Evolutionary conservation across 2,329 filamentous ascomycete genomes (phyloP).

Genomic region (Calonectria leucothoes): DNA sequence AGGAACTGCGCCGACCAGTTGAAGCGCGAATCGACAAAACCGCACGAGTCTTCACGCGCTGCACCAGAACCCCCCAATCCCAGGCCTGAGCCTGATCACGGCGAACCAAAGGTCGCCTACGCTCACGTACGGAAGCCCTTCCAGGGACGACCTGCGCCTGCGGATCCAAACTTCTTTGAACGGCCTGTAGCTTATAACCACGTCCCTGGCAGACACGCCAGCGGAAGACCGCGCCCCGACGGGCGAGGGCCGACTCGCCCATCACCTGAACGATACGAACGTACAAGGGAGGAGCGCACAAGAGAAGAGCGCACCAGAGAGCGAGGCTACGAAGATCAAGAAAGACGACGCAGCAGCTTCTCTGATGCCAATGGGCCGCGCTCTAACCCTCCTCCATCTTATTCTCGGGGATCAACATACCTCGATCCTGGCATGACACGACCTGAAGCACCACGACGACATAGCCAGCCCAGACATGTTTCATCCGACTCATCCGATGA

Average conservation of each 20-base stretch:
- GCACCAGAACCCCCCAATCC: conserved; percentile 31
- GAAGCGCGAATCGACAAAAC: conserved; percentile 66
- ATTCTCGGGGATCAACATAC: conserved; percentile 45
- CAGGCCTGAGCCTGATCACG: conserved; percentile 44
- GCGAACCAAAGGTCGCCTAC: conserved; percentile 53
- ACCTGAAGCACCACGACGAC: conserved; percentile 51
- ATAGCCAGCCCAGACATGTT: conserved; percentile 61
- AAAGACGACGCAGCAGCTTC: conserved; percentile 63
- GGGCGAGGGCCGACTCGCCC: conserved; percentile 45
- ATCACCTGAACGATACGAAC: conserved; percentile 46
- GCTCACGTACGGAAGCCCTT: conserved; percentile 48
- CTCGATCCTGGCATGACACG: conserved; percentile 48
- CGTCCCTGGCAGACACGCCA: conserved; percentile 51
- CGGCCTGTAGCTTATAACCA: conserved; percentile 55
- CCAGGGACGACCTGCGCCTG: conserved; percentile 42
- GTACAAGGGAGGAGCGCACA: conserved; percentile 38
- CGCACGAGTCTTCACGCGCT: conserved; percentile 43
- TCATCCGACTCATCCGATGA: conserved; percentile 57
- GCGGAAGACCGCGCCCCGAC: conserved; percentile 38
- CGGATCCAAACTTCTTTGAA: conserved; percentile 48
- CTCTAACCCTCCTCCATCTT: conserved; percentile 42
- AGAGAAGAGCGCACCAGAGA: conserved; percentile 41
- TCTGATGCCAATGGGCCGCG: conserved; percentile 60
- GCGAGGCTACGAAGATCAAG: conserved; percentile 54
- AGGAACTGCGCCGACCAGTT: conserved; percentile 78